Evolutionary conservation across 78 protist genomes (phyloP), one percentile per base, ranked within the genome.

Genomic region (Dictyostelium firmibasis): DNA sequence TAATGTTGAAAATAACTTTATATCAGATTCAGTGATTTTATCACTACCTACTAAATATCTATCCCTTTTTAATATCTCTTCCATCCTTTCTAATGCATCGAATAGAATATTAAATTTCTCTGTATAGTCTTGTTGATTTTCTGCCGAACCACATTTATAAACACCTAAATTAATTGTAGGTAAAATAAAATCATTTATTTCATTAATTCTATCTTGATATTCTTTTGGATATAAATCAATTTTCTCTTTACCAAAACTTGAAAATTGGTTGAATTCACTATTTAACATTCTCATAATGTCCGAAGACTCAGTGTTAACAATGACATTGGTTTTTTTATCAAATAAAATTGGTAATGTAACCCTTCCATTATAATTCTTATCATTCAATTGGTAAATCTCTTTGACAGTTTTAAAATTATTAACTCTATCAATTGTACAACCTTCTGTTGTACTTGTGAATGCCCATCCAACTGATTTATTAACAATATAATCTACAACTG

Each of bases 241-340:
- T 44, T 70, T 85, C 27, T 95, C 96, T 38, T 70, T 62, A 4
- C n/a, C n/a, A n/a, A n/a, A n/a, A 10, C 0, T 69, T 23, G 97
- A 57, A 50, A 96, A n/a, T 7, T 35, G 95, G 33, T 98, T 93
- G 53, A 98, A 97, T 44, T 78, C 96, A n/a, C 6, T 13, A 95
- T 95, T 86, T 69, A 98, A 78, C 96, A 98, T 96, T 57, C 97
- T 75, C 16, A 98, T 62, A 74, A 98, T 98, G 44, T 91, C 98
- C 4, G 94, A 23, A 18, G 97, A 89, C 57, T 98, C 99, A 86
- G 98, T 98, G 91, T 96, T 97, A 16, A 98, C 99, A 79, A 98
- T 97, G 2, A 27, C 60, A 16, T 81, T 83, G 2, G 79, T 85
- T 81, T 93, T 60, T 41, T 79, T 96, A 79, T 98, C 99, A 77